Base-by-base conservation (phyloP, 257 asterid species). In the Craterostigma plantagineum region DNA sequence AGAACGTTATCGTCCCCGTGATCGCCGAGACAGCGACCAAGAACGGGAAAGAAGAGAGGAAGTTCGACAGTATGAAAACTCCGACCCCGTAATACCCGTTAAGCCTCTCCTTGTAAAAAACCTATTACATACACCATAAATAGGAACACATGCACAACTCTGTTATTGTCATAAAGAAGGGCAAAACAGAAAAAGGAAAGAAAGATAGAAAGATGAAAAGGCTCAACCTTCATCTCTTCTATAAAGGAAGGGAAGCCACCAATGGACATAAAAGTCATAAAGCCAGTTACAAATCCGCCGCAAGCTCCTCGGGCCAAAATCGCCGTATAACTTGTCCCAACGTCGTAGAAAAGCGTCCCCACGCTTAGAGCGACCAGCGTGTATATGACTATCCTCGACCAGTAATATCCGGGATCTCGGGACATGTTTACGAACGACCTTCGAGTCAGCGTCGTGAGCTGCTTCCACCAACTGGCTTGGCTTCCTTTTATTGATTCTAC, bases 161-260 rank as follows among this genome's bases (percentile, higher is more conserved):
- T n/a, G n/a, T n/a, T n/a, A n/a, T n/a, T n/a, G n/a, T n/a, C 30
- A 23, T 23, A 6, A 23, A 23, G 30, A 23, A 23, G 30, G 30
- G 2, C n/a, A n/a, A n/a, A n/a, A 6, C 30, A 23, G 30, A 23
- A 23, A 23, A 23, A 23, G 6, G 6, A 23, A 23, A 23, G 4
- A 8, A 45, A 10, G n/a, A 18, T 3, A 17, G 36, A 45, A n/a
- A 11, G 12, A 4, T 16, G 10, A n/a, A 10, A 16, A 16, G 11
- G 0, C 8, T 7, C 8, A 4, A 30, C 92, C 86, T 71, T 77
- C 92, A 85, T 75, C 52, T 81, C 96, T 68, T 81, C 94, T 4
- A 85, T 60, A 54, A 85, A 85, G 11, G 94, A 85, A n/a, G 96
- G 96, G 52, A 85, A 85, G 43, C 96, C 96, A 17, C 96, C 96